phyloP scores from a whole-genome alignment of 1,139 yeast species.

The Yamadazyma mexicana region DNA sequence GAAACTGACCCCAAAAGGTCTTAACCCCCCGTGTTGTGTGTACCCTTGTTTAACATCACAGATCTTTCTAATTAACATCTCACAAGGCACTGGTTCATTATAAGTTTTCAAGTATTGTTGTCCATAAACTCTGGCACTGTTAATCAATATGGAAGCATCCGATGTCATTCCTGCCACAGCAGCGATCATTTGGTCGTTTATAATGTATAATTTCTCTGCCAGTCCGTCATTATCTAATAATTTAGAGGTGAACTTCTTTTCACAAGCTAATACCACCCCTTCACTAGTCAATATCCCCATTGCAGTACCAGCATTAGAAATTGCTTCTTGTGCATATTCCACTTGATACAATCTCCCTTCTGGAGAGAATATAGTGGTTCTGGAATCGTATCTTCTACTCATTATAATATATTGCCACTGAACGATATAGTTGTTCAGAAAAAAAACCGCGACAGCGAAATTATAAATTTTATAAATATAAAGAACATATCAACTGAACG shows the following conservation, averaged over 20 bases:
- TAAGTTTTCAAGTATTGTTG: slow-evolving; percentile 83
- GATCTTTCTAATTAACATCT: slow-evolving; percentile 79
- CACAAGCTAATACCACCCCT: slow-evolving; percentile 96
- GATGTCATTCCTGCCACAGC: slow-evolving; percentile 99
- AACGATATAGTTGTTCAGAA: not conserved
- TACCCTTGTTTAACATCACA: slow-evolving; percentile 97
- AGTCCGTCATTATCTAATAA: slow-evolving; percentile 90
- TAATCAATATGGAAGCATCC: slow-evolving; percentile 90
- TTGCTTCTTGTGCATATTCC: slow-evolving; percentile 96
- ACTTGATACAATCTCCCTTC: slow-evolving; percentile 96
- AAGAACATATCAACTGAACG: not conserved
- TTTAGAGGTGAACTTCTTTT: slow-evolving; percentile 89
- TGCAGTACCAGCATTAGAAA: slow-evolving; percentile 97
- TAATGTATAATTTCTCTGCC: slow-evolving; percentile 86
- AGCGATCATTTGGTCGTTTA: slow-evolving; percentile 81
- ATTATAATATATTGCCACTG: slow-evolving; percentile 21
- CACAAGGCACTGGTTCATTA: slow-evolving; percentile 91
- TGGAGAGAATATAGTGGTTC: slow-evolving; percentile 98
- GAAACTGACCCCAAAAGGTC: slow-evolving; percentile 98
- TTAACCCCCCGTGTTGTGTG: slow-evolving; percentile 97
- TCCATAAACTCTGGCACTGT: slow-evolving; percentile 82
- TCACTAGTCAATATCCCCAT: slow-evolving; percentile 89
- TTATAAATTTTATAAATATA: too few relatives aligned
- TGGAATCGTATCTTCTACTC: slow-evolving; percentile 76
- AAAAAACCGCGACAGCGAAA: not conserved